Base-by-base conservation (phyloP, 1,284 basidiomycete species). In the Vanrija sp. region DNA sequence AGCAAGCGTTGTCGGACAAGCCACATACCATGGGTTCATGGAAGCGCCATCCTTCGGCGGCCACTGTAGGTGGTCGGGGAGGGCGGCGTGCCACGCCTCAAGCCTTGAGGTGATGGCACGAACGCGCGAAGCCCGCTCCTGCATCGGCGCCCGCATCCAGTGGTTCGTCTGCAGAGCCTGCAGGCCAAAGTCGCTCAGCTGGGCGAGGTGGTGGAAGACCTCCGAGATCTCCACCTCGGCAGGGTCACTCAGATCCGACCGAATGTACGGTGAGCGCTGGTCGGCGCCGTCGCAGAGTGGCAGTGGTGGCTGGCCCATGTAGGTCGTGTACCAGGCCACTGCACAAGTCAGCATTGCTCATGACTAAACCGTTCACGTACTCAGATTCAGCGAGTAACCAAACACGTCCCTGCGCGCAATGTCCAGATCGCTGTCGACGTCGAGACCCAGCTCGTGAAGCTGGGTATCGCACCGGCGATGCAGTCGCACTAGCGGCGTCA, bases 241-340 rank as follows among this genome's bases (percentile, higher is more conserved):
- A 2, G 42, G 25, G 19, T 43, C 46, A 23, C 18, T 31, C 31
- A 55, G 22, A n/a, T 62, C 53, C 4, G 35, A 35, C 23, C 57
- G 59, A 23, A 61, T 43, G 22, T 41, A 41, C 3, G 61, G 59
- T 3, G 53, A 51, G 14, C 61, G 56, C 45, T 63, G 61, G 45
- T 63, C 56, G 23, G 55, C 54, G n/a, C 48, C 46, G 15, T 51
- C 50, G 37, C 54, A 50, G 2, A 56, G 49, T 9, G 59, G 56
- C 1, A 61, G 41, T 2, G 58, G 52, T 20, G 57, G 56, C 37
- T 63, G 59, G 8, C 51, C 61, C 19, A 54, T 51, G 35, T 56
- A 63, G 0, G 61, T 61, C 10, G 61, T 42, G 49, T 57, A 61
- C 59, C 59, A 60, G 9, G 59, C 54, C 15, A 48, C 57, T 61